These are phyloP conservation scores for Russula ochroleuca DNA, from an alignment of 768 basidiomycete species.

Conservation along the genomic window DNA sequence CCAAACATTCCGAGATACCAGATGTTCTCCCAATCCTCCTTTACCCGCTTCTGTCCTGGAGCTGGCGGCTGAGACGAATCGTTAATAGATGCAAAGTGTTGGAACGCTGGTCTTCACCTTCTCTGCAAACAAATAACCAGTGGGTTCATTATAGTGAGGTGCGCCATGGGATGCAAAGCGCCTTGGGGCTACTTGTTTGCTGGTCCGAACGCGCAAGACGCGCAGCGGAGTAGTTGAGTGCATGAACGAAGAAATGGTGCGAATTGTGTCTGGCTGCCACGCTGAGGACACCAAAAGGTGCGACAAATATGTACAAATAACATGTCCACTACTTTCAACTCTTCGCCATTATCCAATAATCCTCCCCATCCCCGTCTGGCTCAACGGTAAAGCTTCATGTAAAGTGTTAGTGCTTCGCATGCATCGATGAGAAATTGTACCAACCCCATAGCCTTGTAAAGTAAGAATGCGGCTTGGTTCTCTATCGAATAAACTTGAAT, in stretches of 20 bases:
- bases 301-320: conserved; percentile 20
- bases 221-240: conserved; percentile 25
- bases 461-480: conserved; percentile 43
- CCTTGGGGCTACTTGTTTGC: conserved; percentile 35
- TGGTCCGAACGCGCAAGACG: conserved; percentile 12
- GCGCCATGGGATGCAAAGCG: conserved; percentile 73
- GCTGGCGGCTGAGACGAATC: conserved; percentile 53
- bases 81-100: background rate
- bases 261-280: background rate
- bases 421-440: conserved; percentile 21
- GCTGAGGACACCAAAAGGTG: no score
- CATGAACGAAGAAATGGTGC: conserved; percentile 1
- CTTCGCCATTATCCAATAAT: conserved; percentile 41
- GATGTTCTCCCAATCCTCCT: conserved; percentile 86
- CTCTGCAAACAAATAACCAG: conserved; percentile 84
- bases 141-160: conserved; percentile 77
- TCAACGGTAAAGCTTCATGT: conserved; percentile 7
- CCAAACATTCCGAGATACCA: conserved; percentile 95
- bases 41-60: conserved; percentile 78
- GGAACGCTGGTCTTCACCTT: conserved; percentile 49
- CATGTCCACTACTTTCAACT: background rate
- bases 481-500: conserved; percentile 34
- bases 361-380: conserved; percentile 35
- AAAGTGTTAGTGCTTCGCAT: background rate
- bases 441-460: conserved; percentile 57